Base-by-base conservation (phyloP, 805 yeast species). In the Lipomyces lipofer region DNA sequence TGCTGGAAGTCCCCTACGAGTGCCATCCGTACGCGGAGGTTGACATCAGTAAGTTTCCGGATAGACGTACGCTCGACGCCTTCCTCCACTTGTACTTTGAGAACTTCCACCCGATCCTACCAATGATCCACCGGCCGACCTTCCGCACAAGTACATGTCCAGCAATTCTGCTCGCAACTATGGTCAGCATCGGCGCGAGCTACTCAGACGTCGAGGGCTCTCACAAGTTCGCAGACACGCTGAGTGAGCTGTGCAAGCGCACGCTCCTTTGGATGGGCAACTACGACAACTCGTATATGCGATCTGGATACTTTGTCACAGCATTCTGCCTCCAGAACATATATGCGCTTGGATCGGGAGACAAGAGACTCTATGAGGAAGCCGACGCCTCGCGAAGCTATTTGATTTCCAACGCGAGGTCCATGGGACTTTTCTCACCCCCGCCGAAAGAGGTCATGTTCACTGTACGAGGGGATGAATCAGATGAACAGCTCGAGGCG, bases 271-370 rank as follows among this genome's bases (percentile, higher is more conserved):
- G 62, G 62, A 49, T 54, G 44, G 46, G 51, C 12, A 52, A 52
- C 6, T 28, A 49, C 21, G 64, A 59, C 40, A 33, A 46, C 32
- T 36, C 48, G 15, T 52, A 48, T 43, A 35, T 56, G 29, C 49
- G 65, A n/a, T 49, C 64, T 21, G 62, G 50, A 9, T 47, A 49
- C 30, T 58, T 59, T 44, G 51, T 62, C 12, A 47, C 48, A 25
- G 57, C 65, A 3, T 56, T 57, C 53, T 48, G 54, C 13, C 54
- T 62, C 13, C 60, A 58, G 47, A 47, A 54, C 17, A 59, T 62
- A n/a, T 62, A 53, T 39, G 61, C 60, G 10, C 44, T 62, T n/a
- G 65, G 63, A 3, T 59, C 65, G 10, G 65, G 64, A 6, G 52
- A 57, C 44, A 59, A 42, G 28, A 21, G 54, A 17, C 47, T 58